A percentile compares a stretch with the other conserved stretches of the same genome.
phyloP scores from a whole-genome alignment of 495 filamentous ascomycete genomes.

The Gamarada debralockiae region DNA sequence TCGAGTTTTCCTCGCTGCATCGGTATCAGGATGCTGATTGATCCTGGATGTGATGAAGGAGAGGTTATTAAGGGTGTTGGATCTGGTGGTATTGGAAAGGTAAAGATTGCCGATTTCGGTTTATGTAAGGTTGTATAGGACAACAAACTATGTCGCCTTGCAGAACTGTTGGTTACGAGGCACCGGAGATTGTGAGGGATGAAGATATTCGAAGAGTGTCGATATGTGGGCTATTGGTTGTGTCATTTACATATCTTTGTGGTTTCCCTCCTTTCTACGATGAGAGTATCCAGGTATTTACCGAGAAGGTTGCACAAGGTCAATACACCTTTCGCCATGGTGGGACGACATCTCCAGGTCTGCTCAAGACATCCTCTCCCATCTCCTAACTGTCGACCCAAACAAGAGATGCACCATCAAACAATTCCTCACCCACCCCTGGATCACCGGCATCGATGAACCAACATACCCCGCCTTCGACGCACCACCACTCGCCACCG shows the following conservation, averaged over 20 bases:
- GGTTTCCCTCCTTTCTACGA: slow-evolving; percentile 99
- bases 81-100: slow-evolving; percentile 83
- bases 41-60: slow-evolving; percentile 92
- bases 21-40: too few species aligned
- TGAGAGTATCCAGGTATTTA: slow-evolving; percentile 93
- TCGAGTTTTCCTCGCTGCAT: too few species aligned
- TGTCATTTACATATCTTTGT: slow-evolving; percentile 95
- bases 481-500: slow-evolving; percentile 72
- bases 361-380: slow-evolving; percentile 89
- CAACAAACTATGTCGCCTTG: slow-evolving; percentile 97
- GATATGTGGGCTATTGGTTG: slow-evolving; percentile 99
- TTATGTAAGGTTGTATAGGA: slow-evolving; percentile 98
- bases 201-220: slow-evolving; percentile 97
- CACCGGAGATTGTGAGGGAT: slow-evolving; percentile 99
- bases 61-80: slow-evolving; percentile 83
- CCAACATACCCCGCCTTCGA: slow-evolving; percentile 64
- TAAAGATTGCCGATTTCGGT: slow-evolving; percentile 98
- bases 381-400: slow-evolving; percentile 89
- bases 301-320: slow-evolving; percentile 93
- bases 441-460: slow-evolving; percentile 77
- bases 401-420: slow-evolving; percentile 84
- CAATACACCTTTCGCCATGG: slow-evolving; percentile 99
- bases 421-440: slow-evolving; percentile 87
- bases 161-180: slow-evolving; percentile 97
- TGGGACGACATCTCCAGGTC: slow-evolving; percentile 98